A percentile compares a stretch with the other conserved stretches of the same genome.
Conservation (phyloP, 768 basidiomycete species). For the Phlebiopsis flavidoalba region DNA sequence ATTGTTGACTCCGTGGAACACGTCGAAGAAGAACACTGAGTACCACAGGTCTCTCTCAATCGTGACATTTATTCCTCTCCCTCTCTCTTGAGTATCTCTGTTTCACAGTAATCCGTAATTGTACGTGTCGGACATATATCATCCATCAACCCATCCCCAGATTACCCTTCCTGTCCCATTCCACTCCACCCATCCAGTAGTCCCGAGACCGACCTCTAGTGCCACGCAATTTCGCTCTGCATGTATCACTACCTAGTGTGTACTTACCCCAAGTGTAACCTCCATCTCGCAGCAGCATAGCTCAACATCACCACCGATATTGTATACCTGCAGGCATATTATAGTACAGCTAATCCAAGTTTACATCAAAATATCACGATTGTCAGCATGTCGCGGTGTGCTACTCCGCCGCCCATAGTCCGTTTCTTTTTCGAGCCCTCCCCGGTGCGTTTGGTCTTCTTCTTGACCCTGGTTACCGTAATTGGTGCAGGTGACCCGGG, state of each 20-base stretch:
- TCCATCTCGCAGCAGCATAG: slow-evolving; percentile 7
- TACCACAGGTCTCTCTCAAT: background rate
- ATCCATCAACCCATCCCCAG: background rate
- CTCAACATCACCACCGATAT: slow-evolving; percentile 8
- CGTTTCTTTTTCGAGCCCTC: slow-evolving; percentile 61
- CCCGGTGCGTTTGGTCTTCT: slow-evolving; percentile 56
- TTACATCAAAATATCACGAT: background rate
- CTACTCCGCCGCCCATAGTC: slow-evolving; percentile 27
- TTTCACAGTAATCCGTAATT: background rate
- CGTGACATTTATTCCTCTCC: background rate
- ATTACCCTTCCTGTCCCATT: background rate
- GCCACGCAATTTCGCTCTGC: slow-evolving; percentile 1
- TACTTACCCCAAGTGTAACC: slow-evolving; percentile 7
- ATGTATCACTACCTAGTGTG: slow-evolving; percentile 10
- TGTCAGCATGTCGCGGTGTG: background rate
- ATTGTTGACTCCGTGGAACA: slow-evolving; percentile 91
- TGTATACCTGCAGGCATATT: slow-evolving; percentile 16
- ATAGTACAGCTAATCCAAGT: slow-evolving; percentile 21
- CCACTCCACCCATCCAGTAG: slow-evolving; percentile 2
- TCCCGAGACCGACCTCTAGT: background rate
- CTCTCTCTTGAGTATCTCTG: background rate
- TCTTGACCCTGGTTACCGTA: slow-evolving; percentile 71
- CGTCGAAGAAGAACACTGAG: slow-evolving; percentile 69
- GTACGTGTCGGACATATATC: slow-evolving; percentile 4
- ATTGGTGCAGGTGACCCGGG: slow-evolving; percentile 71